A percentile compares a stretch with the other conserved stretches of the same genome.
Evolutionary conservation across 495 filamentous ascomycete species (phyloP).

Genomic region (Penicillium cosmopolitanum): DNA sequence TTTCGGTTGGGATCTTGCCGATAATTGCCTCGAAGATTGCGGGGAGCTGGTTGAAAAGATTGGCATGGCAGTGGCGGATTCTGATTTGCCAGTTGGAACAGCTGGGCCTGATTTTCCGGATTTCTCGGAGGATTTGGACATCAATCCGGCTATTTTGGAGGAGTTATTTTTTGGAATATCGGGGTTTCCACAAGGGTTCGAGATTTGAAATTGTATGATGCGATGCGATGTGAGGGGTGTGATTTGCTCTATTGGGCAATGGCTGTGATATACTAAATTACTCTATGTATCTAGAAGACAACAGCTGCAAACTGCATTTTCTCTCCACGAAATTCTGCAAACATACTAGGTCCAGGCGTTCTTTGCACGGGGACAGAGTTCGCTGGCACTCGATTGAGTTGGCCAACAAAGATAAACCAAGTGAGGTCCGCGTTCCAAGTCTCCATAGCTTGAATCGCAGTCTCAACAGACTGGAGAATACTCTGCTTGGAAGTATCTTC

Average conservation of each 20-base stretch:
- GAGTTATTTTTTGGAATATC: slow-evolving; percentile 1
- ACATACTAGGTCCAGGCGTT: not conserved
- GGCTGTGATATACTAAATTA: not conserved
- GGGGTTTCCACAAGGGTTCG: not conserved
- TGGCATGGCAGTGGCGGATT: not conserved
- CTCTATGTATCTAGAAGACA: slow-evolving; percentile 30
- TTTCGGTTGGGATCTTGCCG: slow-evolving; percentile 24
- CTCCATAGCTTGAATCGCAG: slow-evolving; percentile 46
- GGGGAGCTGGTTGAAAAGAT: slow-evolving; percentile 18
- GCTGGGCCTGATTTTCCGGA: not conserved
- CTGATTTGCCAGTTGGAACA: not conserved
- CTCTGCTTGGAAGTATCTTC: slow-evolving; percentile 9
- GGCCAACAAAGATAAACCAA: slow-evolving; percentile 46
- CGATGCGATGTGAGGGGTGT: too few species aligned
- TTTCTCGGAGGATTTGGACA: slow-evolving; percentile 2
- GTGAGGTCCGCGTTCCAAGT: slow-evolving; percentile 51
- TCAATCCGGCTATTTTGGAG: not conserved
- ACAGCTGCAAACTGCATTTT: slow-evolving; percentile 34
- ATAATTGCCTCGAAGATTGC: slow-evolving; percentile 22
- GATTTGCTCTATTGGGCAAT: not conserved
- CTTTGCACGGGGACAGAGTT: not conserved
- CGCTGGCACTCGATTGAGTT: slow-evolving; percentile 9
- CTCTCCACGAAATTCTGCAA: slow-evolving; percentile 27
- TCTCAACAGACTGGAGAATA: slow-evolving; percentile 32
- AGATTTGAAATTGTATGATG: not conserved